Conservation (phyloP, 345 rosid genomes). For the Dipteronia dyeriana region DNA sequence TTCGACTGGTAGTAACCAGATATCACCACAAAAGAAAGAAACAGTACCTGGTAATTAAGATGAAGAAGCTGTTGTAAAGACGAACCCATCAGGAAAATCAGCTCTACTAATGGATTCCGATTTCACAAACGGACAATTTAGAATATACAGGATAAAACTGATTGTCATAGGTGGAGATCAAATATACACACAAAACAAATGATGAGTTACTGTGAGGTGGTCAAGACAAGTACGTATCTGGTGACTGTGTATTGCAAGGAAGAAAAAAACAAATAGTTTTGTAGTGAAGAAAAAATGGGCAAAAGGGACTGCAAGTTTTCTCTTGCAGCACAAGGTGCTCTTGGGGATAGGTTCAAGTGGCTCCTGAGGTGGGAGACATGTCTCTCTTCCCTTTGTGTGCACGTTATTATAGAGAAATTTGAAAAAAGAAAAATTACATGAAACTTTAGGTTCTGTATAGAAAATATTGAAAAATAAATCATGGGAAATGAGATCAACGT, state of each 20-base stretch:
- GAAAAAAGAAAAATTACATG: neutral
- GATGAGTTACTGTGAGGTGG: neutral
- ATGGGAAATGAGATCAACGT: neutral
- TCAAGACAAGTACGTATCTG: neutral
- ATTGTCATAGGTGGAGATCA: constrained; percentile 16
- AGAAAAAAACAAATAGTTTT: neutral
- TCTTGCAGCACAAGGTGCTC: constrained; percentile 33
- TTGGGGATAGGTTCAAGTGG: neutral
- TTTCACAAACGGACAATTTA: constrained; percentile 14
- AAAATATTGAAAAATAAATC: neutral
- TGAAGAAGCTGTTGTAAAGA: constrained; percentile 89
- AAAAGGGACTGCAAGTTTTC: constrained; percentile 15
- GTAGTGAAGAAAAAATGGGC: constrained; percentile 23
- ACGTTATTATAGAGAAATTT: constrained; percentile 13
- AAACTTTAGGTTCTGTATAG: neutral
- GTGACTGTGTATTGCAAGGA: neutral
- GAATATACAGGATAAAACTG: constrained; percentile 14
- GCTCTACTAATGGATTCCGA: constrained; percentile 60
- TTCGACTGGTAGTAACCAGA: neutral
- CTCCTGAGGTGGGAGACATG: neutral
- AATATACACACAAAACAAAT: neutral
- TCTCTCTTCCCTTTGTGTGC: constrained; percentile 24
- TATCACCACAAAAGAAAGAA: constrained; percentile 6
- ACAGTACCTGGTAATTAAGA: constrained; percentile 80
- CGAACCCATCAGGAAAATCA: constrained; percentile 73